phyloP scores from a whole-genome alignment of 139 green algal genomes.

The Chlorella sorokiniana region DNA sequence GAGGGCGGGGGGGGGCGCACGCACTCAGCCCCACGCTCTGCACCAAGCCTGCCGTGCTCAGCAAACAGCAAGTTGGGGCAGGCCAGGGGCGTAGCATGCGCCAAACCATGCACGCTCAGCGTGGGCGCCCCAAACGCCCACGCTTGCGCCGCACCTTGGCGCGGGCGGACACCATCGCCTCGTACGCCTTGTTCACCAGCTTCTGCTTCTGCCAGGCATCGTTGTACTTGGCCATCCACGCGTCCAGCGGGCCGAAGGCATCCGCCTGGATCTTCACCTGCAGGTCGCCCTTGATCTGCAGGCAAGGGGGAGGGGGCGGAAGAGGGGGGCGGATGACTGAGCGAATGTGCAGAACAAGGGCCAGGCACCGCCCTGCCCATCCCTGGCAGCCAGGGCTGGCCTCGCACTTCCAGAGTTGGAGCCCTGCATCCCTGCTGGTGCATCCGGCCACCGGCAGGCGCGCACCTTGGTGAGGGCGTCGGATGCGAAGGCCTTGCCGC shows the following conservation, averaged over 20 bases:
- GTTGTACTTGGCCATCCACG: background rate
- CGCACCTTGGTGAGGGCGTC: background rate
- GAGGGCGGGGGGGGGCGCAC: background rate
- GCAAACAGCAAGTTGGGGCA: too few species aligned
- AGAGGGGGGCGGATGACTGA: too few species aligned
- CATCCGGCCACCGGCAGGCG: too few species aligned
- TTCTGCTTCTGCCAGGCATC: background rate
- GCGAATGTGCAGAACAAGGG: too few species aligned
- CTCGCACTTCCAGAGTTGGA: background rate
- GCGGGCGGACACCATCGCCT: background rate
- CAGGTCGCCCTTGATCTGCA: slow-evolving; percentile 1
- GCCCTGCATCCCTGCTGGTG: background rate
- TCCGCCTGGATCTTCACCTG: background rate
- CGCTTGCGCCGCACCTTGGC: background rate
- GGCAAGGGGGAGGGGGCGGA: too few species aligned
- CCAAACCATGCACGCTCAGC: background rate
- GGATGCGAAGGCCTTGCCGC: background rate
- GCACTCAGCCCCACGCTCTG: too few species aligned
- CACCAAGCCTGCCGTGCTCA: too few species aligned
- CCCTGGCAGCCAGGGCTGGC: too few species aligned
- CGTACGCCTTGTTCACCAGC: slow-evolving; percentile 2
- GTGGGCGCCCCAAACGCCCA: background rate
- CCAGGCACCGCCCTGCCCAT: too few species aligned
- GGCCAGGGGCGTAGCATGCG: too few species aligned
- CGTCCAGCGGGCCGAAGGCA: background rate